Conservation (phyloP, 805 yeast species). For the Hanseniaspora hatyaiensis region DNA sequence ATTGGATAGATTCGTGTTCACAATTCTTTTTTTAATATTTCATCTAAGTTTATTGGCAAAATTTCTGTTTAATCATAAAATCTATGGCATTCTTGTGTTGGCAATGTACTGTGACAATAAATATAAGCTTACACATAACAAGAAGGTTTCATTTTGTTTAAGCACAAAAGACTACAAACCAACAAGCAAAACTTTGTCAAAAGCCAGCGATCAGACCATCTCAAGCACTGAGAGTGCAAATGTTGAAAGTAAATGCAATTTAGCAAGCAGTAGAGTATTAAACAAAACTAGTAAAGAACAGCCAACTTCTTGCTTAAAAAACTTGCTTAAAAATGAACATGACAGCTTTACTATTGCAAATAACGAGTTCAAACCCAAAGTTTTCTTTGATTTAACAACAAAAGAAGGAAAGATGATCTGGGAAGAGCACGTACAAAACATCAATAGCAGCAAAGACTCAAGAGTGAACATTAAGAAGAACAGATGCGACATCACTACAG, state of each 20-base stretch:
- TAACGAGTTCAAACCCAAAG: neutral
- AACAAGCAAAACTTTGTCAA: neutral
- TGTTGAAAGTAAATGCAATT: no score
- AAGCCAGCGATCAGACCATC: no score
- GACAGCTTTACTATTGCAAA: no score
- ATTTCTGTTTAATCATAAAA: neutral
- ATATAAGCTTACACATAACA: neutral
- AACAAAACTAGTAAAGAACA: no score
- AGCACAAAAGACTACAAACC: neutral
- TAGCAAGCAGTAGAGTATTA: no score
- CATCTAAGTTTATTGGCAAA: neutral
- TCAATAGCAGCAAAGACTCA: neutral
- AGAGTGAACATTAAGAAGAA: neutral
- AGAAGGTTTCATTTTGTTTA: neutral
- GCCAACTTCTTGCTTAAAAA: no score
- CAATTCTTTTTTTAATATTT: neutral
- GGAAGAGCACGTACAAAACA: constrained; percentile 1
- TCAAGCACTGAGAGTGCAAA: no score
- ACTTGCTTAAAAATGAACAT: no score
- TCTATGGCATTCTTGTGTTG: neutral
- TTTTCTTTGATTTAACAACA: constrained; percentile 13
- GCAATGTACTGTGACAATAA: neutral
- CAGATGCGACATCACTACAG: neutral
- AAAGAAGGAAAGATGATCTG: constrained; percentile 4
- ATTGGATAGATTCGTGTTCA: no score